Percentiles rank a stretch among this genome's conserved stretches.
Evolutionary conservation across 306 rosid genomes (phyloP).

Genomic region (Arachis hypogaea): DNA sequence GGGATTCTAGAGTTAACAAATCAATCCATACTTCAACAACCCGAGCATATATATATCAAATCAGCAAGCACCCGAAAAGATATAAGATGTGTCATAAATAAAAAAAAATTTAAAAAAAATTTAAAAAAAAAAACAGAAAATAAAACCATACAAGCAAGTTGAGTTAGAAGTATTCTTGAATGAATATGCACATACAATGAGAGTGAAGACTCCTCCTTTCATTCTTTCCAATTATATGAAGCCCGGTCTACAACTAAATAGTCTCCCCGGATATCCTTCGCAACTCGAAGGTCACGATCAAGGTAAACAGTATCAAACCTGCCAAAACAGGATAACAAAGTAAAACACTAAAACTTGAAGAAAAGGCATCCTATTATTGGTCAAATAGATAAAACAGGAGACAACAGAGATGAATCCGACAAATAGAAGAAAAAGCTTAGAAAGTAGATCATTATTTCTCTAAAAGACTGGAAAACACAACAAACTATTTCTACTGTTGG

Average conservation of each 20-base stretch:
- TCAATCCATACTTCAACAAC: no score
- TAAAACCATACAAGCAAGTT: neutral
- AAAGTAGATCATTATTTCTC: no score
- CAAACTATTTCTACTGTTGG: no score
- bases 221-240: slow-evolving; percentile 78
- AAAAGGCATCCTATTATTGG: neutral
- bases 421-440: no score
- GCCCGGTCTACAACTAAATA: slow-evolving; percentile 85
- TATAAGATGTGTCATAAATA: slow-evolving; percentile 23
- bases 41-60: neutral
- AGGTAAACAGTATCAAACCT: slow-evolving; percentile 85
- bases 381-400: no score
- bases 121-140: neutral
- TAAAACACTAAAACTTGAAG: neutral
- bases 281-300: slow-evolving; percentile 76
- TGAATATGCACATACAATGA: neutral
- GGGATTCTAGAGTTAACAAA: no score
- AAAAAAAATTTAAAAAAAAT: neutral
- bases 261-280: slow-evolving; percentile 83
- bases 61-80: slow-evolving; percentile 5
- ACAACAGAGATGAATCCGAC: no score
- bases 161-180: neutral
- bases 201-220: slow-evolving; percentile 31
- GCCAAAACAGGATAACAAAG: slow-evolving; percentile 26
- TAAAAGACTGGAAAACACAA: no score